Evolutionary conservation across 495 filamentous ascomycete species (phyloP).

Genomic region (Pseudotulostoma volvatum): DNA sequence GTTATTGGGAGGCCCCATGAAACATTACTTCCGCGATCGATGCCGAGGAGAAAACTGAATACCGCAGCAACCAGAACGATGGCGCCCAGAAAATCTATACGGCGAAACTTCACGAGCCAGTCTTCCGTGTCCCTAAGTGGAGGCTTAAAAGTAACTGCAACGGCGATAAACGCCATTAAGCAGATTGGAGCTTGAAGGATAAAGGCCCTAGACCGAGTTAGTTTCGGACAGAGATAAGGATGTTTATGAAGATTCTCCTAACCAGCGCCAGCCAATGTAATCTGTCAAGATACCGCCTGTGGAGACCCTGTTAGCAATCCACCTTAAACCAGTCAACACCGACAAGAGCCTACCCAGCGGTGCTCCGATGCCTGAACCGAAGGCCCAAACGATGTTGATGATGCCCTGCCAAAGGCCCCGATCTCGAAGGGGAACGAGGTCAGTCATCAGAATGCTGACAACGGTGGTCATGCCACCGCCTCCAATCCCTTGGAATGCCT

Average conservation of each 20-base stretch:
- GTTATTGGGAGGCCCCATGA: slow-evolving; percentile 80
- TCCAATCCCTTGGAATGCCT: slow-evolving; percentile 80
- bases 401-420: slow-evolving; percentile 76
- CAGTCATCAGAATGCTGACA: slow-evolving; percentile 62
- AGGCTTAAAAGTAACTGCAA: slow-evolving; percentile 50
- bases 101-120: slow-evolving; percentile 35
- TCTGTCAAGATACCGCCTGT: slow-evolving; percentile 77
- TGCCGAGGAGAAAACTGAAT: slow-evolving; percentile 59
- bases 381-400: slow-evolving; percentile 67
- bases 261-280: slow-evolving; percentile 61
- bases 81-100: slow-evolving; percentile 76
- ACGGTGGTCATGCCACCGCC: slow-evolving; percentile 75
- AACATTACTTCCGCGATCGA: slow-evolving; percentile 77
- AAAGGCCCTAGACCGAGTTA: too few species aligned
- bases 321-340: too few species aligned
- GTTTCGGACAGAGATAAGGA: too few species aligned
- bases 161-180: slow-evolving; percentile 47
- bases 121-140: slow-evolving; percentile 57
- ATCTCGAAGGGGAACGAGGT: slow-evolving; percentile 67
- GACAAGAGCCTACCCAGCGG: slow-evolving; percentile 50
- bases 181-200: slow-evolving; percentile 57
- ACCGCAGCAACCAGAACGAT: slow-evolving; percentile 50
- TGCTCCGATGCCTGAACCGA: slow-evolving; percentile 49
- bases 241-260: too few species aligned
- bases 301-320: too few species aligned